A percentile compares a stretch with the other conserved stretches of the same genome.
Conservation (phyloP, 1,284 basidiomycete species). For the Moesziomyces antarcticus region DNA sequence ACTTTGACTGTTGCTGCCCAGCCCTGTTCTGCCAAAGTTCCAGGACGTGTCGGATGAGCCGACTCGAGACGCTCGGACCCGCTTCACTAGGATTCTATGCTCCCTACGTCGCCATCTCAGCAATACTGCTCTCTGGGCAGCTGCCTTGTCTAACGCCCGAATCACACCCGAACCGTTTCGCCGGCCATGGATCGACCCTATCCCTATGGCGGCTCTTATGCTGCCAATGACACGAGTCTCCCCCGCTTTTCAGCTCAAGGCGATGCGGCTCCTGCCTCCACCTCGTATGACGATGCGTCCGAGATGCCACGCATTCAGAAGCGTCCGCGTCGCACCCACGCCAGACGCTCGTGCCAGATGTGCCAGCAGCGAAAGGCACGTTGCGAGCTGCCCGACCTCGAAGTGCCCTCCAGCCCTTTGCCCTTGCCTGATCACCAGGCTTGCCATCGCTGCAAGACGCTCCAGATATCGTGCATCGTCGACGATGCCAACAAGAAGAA, state of each 20-base stretch:
- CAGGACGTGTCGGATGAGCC: too few species aligned
- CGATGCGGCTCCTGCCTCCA: not conserved
- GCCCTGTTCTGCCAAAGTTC: too few species aligned
- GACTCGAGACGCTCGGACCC: too few species aligned
- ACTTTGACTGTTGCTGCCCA: too few species aligned
- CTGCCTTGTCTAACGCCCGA: not conserved
- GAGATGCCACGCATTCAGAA: conserved; percentile 31
- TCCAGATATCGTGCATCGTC: conserved; percentile 42
- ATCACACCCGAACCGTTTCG: not conserved
- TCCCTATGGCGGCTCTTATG: not conserved
- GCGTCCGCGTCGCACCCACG: conserved; percentile 38
- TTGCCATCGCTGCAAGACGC: conserved; percentile 37
- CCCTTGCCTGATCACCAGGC: conserved; percentile 36
- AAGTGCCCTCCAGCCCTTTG: conserved; percentile 28
- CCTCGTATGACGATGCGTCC: conserved; percentile 4
- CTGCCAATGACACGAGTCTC: not conserved
- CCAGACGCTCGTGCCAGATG: conserved; percentile 45
- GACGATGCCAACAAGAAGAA: conserved; percentile 42
- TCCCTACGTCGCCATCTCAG: too few species aligned
- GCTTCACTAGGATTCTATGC: too few species aligned
- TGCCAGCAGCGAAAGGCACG: conserved; percentile 48
- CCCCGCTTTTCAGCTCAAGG: not conserved
- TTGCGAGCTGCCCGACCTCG: conserved; percentile 42
- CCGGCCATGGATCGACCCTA: not conserved
- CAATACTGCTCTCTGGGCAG: not conserved